Evolutionary conservation across 2,329 filamentous ascomycete species (phyloP), one percentile per base, ranked within the genome.

Genomic region (Hypoxylon sp.): DNA sequence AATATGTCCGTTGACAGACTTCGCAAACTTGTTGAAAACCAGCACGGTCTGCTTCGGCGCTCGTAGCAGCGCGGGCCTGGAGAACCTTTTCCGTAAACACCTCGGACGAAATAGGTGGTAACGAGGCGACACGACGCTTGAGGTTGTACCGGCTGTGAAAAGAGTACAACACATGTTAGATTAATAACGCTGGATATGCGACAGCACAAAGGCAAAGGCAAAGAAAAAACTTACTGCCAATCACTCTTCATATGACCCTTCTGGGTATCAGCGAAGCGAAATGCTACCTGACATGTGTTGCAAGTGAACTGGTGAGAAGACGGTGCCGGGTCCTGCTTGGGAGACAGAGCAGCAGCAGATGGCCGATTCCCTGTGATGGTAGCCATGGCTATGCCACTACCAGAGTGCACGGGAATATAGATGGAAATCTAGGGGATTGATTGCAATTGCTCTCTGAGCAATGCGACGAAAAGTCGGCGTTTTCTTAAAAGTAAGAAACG

Each of bases 231-330:
- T 83, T 86, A 96, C 92, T 99, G 95, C 96, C 96, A 99, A 83
- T 99, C 96, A 75, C 91, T 96, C 80, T 96, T 94, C 96, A 99
- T 99, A 79, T 99, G 96, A 38, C 89, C 90, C 79, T 96, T 91
- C 82, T 99, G 96, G 62, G 97, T 86, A 78, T 98, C 95, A 79
- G 93, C 94, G 78, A 93, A 94, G 72, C 95, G 91, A 82, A 98
- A 99, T 57, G 95, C 96, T 74, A 99, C 94, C 79, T 97, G 93
- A 79, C 96, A 99, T 64, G 94, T 96, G 81, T 98, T 99, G 89
- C 96, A 99, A 61, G 95, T 98, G 82, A 95, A 99, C 1, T 96
- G 95, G 79, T 98, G 93, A 25, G 90, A 86, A 32, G 87, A 78
- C 19, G 79, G 76, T 14, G 82, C 75, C 25, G 75, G 50, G 46